phyloP scores from a whole-genome alignment of 2,329 filamentous ascomycete genomes.

The Dactylellina cionopaga region DNA sequence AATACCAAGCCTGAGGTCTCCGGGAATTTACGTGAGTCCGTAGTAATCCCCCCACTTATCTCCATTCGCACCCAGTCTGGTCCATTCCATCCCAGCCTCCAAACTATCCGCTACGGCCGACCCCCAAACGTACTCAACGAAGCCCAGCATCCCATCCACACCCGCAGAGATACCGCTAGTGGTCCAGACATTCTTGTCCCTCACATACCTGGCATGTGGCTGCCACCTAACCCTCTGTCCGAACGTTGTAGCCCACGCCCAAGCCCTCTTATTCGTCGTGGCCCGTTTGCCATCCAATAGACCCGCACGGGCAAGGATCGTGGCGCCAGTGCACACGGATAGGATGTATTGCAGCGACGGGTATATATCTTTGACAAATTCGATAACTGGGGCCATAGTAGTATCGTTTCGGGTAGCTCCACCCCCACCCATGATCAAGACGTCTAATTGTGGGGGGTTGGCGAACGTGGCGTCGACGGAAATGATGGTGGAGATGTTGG shows the following conservation, averaged over 20 bases:
- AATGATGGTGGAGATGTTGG: conserved; percentile 8
- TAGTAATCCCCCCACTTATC: conserved; percentile 3
- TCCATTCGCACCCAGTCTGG: background rate
- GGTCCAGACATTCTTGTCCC: conserved; percentile 74
- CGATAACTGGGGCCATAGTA: conserved; percentile 60
- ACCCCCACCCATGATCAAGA: conserved; percentile 44
- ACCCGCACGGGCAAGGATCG: conserved; percentile 69
- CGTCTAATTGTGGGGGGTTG: conserved; percentile 43
- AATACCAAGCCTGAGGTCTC: too few species aligned
- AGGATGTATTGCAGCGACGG: conserved; percentile 68
- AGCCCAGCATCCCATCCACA: conserved; percentile 71
- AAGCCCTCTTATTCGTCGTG: conserved; percentile 71
- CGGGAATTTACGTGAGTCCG: background rate
- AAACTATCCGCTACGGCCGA: conserved; percentile 56
- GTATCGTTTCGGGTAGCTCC: conserved; percentile 57
- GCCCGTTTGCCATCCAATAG: conserved; percentile 70
- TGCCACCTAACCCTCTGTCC: conserved; percentile 70
- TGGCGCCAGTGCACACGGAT: conserved; percentile 74
- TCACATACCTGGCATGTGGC: conserved; percentile 70
- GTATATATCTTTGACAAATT: conserved; percentile 64
- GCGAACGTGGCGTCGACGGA: conserved; percentile 54
- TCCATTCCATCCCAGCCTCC: conserved; percentile 56
- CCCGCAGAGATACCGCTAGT: conserved; percentile 72
- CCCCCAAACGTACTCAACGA: conserved; percentile 68
- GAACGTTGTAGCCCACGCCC: conserved; percentile 61